phyloP scores from a whole-genome alignment of 1,284 basidiomycete species.

The Pseudozyma thailandica region DNA sequence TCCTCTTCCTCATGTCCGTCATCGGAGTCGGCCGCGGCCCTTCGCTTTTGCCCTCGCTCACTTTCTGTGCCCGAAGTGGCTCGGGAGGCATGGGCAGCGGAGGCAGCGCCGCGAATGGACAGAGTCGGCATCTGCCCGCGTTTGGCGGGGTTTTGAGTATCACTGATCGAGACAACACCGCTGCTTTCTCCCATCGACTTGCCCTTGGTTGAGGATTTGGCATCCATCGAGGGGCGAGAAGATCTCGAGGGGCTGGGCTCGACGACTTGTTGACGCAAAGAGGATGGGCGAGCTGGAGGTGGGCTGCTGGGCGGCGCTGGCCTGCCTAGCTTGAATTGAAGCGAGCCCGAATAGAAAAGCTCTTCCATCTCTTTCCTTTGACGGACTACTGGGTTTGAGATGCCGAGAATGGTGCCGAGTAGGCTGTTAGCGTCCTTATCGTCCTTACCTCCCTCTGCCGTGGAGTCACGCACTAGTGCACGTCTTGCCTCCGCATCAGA shows the following conservation, averaged over 20 bases:
- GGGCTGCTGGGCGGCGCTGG: conserved; percentile 43
- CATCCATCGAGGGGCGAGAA: background rate
- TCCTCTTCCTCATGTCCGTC: conserved; percentile 32
- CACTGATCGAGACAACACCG: conserved; percentile 36
- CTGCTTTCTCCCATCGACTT: conserved; percentile 13
- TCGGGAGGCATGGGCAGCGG: conserved; percentile 7
- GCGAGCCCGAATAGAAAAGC: conserved; percentile 74
- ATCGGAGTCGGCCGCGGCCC: background rate
- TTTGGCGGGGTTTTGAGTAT: conserved; percentile 10
- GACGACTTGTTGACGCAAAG: conserved; percentile 3
- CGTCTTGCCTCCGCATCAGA: conserved; percentile 50
- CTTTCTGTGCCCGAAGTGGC: background rate
- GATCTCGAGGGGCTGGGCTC: conserved; percentile 8
- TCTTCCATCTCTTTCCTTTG: conserved; percentile 73
- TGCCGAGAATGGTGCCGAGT: conserved; percentile 80
- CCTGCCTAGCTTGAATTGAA: conserved; percentile 74
- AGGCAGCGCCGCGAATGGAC: conserved; percentile 34
- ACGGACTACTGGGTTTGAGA: conserved; percentile 79
- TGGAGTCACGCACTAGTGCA: conserved; percentile 48
- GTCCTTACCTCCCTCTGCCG: conserved; percentile 29
- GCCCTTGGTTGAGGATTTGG: conserved; percentile 3
- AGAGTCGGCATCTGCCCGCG: conserved; percentile 21
- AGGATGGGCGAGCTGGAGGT: conserved; percentile 32
- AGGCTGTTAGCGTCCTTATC: conserved; percentile 75
- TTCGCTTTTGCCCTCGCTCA: conserved; percentile 20